These are phyloP conservation scores for Phytophthora pinifolia DNA, from an alignment of 352 stramenopile species.

Conservation along the genomic window DNA sequence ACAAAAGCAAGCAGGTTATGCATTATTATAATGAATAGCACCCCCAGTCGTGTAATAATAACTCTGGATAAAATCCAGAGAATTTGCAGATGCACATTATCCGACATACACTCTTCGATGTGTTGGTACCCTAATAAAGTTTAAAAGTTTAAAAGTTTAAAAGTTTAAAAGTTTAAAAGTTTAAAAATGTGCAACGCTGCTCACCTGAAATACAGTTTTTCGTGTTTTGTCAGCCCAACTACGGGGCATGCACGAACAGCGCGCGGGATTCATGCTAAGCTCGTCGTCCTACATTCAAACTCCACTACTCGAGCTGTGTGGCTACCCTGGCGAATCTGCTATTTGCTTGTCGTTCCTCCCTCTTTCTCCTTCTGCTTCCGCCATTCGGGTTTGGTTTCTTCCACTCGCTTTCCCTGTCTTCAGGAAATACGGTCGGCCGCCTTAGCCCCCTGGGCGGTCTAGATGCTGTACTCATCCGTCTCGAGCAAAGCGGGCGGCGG, in stretches of 20 bases:
- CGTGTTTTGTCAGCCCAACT: slow-evolving; percentile 28
- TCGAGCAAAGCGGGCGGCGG: slow-evolving; percentile 69
- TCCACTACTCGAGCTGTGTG: slow-evolving; percentile 29
- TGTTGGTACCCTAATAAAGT: no score
- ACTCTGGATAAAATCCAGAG: no score
- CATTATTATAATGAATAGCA: no score
- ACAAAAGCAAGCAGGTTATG: no score
- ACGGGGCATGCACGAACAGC: slow-evolving; percentile 20
- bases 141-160: no score
- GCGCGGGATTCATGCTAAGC: slow-evolving; percentile 13
- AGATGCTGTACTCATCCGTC: slow-evolving; percentile 85
- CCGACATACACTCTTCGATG: no score
- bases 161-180: no score
- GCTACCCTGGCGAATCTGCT: slow-evolving; percentile 20
- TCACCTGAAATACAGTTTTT: no score
- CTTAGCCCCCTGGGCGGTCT: slow-evolving; percentile 40
- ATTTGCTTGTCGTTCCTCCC: slow-evolving; percentile 13
- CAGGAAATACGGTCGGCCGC: slow-evolving; percentile 15
- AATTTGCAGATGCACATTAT: no score
- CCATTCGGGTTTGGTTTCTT: slow-evolving; percentile 12
- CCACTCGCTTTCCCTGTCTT: slow-evolving; percentile 11
- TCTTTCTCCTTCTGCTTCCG: slow-evolving; percentile 12
- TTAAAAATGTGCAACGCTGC: no score
- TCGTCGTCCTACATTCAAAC: slow-evolving; percentile 29
- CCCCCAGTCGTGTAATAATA: no score